Evolutionary conservation across 2,329 filamentous ascomycete genomes (phyloP), one percentile per base, ranked within the genome.

Genomic region (Calonectria naviculata): DNA sequence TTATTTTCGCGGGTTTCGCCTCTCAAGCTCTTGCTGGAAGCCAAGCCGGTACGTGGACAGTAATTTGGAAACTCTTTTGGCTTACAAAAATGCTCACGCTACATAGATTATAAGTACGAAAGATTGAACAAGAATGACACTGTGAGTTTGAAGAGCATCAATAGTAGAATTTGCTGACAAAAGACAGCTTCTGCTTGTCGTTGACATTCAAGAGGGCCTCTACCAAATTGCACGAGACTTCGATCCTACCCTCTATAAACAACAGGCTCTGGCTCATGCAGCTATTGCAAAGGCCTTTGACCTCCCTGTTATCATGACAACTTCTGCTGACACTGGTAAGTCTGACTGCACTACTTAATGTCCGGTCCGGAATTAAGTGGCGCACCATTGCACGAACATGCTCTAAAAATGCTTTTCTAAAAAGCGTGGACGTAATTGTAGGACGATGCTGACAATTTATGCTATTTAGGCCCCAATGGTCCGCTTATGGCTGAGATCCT

Each of bases 261-360:
- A 92, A 79, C 90, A 90, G 80, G 90, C 94, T 73, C 83, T 93
- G 46, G 93, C 91, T 1, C 93, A 94, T 75, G 89, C 92, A n/a
- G 88, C 89, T 7, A 80, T 94, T 2, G 92, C 89, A 67, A 89
- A 91, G 65, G 83, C 90, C 65, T 95, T 94, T 78, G 83, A 91
- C 77, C 80, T 94, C 4, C 93, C 93, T 5, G 89, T 92, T 6
- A 85, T 95, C 70, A 81, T 95, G 84, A 93, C 92, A 10, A 93
- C 91, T 5, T 94, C 92, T 7, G 91, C 92, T 4, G 88, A 94
- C 76, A 70, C 68, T 24, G 76, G 76, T 73, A 68, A 38, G 67
- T 47, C 46, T 34, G 13, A 24, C 28, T 26, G 26, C 42, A 46
- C n/a, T 44, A 58, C 19, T 6, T 10, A 61, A 58, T n/a, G 34